Evolutionary conservation across 495 filamentous ascomycete species (phyloP).

Genomic region (Neurospora discreta): DNA sequence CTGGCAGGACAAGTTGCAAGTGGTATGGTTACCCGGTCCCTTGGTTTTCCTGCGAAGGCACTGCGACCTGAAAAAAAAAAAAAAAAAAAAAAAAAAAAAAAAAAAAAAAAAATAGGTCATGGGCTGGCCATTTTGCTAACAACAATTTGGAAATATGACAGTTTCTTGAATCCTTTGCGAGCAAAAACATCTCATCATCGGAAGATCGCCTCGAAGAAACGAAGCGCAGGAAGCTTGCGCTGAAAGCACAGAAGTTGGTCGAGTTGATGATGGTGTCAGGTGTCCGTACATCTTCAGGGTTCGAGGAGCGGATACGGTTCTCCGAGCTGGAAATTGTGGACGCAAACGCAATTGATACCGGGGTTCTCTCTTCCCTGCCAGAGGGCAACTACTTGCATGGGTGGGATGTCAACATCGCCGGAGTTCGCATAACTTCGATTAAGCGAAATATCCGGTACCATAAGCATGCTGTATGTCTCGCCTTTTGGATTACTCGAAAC

Average conservation of each 20-base stretch:
- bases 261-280: conserved; percentile 99
- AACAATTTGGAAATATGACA: conserved; percentile 19
- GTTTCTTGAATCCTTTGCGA: conserved; percentile 97
- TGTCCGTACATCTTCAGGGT: conserved; percentile 88
- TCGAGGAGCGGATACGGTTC: conserved; percentile 92
- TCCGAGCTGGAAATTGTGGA: conserved; percentile 95
- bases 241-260: conserved; percentile 88
- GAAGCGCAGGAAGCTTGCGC: conserved; percentile 81
- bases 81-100: background rate
- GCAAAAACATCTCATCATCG: conserved; percentile 91
- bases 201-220: conserved; percentile 94
- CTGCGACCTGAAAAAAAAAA: background rate
- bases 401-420: conserved; percentile 95
- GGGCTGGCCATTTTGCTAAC: conserved; percentile 4
- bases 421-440: conserved; percentile 65
- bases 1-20: conserved; percentile 96
- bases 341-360: conserved; percentile 79
- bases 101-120: background rate
- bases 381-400: conserved; percentile 86
- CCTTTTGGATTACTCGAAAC: background rate
- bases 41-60: background rate
- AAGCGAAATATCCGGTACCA: conserved; percentile 86
- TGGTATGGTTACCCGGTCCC: conserved; percentile 45
- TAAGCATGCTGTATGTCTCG: conserved; percentile 68
- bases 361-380: conserved; percentile 71